Conservation (phyloP, 306 rosid genomes). For the Trichosanthes cucumerina region DNA sequence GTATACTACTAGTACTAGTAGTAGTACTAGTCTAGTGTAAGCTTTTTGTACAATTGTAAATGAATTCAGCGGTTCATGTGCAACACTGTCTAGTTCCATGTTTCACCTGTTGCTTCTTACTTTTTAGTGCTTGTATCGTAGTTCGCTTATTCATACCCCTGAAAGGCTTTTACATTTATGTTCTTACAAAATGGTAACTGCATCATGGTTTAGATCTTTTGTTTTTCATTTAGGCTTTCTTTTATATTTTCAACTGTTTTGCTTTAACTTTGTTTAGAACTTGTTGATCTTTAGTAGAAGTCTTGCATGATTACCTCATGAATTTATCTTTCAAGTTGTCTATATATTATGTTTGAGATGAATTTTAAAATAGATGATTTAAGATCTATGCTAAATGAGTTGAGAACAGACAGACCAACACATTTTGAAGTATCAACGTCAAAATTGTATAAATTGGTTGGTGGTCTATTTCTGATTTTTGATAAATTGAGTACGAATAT, state of each 20-base stretch:
- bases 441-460: too few relatives aligned
- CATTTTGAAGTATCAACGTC: too few relatives aligned
- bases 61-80: neutral
- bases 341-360: too few relatives aligned
- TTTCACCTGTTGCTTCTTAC: neutral
- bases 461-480: too few relatives aligned
- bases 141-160: neutral
- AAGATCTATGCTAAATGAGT: too few relatives aligned
- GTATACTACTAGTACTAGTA: too few relatives aligned
- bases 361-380: too few relatives aligned
- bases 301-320: neutral
- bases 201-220: neutral
- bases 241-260: neutral
- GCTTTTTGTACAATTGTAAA: neutral
- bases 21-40: constrained; percentile 5
- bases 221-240: neutral
- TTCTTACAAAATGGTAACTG: neutral
- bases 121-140: neutral
- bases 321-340: too few relatives aligned
- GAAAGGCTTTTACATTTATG: neutral
- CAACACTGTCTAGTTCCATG: neutral
- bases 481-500: too few relatives aligned
- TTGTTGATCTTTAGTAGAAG: neutral
- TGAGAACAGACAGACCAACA: too few relatives aligned
- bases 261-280: neutral